phyloP scores from a whole-genome alignment of 495 filamentous ascomycete species.

The Talaromyces nanjingensis region DNA sequence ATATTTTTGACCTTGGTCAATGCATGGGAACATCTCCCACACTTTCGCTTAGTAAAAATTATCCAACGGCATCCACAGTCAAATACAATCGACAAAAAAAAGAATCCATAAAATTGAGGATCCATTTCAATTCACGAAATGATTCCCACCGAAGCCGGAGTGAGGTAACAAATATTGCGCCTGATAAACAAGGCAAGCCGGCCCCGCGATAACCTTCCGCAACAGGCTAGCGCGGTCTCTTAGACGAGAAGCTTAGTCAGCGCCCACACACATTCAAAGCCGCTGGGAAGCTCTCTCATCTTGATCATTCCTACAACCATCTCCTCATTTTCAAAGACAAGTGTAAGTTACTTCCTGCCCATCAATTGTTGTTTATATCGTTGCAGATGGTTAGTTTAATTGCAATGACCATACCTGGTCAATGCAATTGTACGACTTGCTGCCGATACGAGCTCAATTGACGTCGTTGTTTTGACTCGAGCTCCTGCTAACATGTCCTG shows the following conservation, averaged over 20 bases:
- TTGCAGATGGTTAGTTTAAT: background rate
- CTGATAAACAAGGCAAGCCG: background rate
- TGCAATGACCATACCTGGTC: background rate
- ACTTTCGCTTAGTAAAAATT: no score
- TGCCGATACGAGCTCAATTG: background rate
- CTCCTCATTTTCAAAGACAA: slow-evolving; percentile 48
- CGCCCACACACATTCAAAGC: slow-evolving; percentile 39
- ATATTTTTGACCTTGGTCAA: background rate
- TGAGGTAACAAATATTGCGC: background rate
- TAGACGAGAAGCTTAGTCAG: slow-evolving; percentile 41
- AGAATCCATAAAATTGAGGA: background rate
- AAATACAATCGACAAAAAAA: background rate
- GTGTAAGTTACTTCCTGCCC: slow-evolving; percentile 31
- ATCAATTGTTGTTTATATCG: background rate
- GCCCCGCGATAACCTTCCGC: slow-evolving; percentile 2
- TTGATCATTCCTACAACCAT: slow-evolving; percentile 44
- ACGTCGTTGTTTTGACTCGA: background rate
- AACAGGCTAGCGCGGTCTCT: slow-evolving; percentile 23
- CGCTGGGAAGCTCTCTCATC: slow-evolving; percentile 23
- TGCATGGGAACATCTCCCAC: background rate
- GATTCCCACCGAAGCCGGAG: background rate
- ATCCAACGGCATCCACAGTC: background rate
- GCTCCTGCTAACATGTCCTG: background rate
- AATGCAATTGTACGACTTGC: background rate
- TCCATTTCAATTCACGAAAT: background rate